Evolutionary conservation across 257 asterid genomes (phyloP).

Genomic region (Linaria vulgaris): DNA sequence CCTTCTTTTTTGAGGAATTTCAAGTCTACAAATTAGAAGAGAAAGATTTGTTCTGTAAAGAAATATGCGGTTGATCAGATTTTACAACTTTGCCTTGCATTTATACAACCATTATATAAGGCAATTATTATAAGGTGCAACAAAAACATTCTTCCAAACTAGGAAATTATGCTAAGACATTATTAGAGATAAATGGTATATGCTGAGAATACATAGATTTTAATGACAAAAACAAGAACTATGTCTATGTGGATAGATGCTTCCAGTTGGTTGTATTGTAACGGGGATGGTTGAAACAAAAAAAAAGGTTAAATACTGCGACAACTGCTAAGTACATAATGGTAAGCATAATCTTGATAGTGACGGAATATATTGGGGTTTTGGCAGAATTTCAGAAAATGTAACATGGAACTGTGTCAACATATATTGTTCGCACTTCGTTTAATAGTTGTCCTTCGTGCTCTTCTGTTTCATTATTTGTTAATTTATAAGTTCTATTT

Average conservation of each 20-base stretch:
- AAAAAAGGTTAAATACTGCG: not conserved
- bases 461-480: no score
- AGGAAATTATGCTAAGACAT: slow-evolving; percentile 13
- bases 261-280: not conserved
- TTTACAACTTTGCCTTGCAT: not conserved
- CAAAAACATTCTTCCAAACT: slow-evolving; percentile 23
- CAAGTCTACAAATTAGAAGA: not conserved
- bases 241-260: not conserved
- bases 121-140: not conserved
- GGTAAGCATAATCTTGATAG: no score
- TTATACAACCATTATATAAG: no score
- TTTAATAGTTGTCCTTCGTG: no score
- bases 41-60: not conserved
- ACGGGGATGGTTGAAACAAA: not conserved
- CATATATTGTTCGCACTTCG: no score
- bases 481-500: no score
- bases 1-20: not conserved
- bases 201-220: slow-evolving; percentile 34
- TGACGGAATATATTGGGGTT: no score
- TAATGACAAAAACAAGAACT: slow-evolving; percentile 38
- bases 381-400: no score
- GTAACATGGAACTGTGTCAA: no score
- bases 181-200: slow-evolving; percentile 26
- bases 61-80: not conserved
- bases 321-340: no score